A percentile compares a stretch with the other conserved stretches of the same genome.
These are phyloP conservation scores for Pholiota adiposa DNA, from an alignment of 1,284 basidiomycete species.

Conservation along the genomic window DNA sequence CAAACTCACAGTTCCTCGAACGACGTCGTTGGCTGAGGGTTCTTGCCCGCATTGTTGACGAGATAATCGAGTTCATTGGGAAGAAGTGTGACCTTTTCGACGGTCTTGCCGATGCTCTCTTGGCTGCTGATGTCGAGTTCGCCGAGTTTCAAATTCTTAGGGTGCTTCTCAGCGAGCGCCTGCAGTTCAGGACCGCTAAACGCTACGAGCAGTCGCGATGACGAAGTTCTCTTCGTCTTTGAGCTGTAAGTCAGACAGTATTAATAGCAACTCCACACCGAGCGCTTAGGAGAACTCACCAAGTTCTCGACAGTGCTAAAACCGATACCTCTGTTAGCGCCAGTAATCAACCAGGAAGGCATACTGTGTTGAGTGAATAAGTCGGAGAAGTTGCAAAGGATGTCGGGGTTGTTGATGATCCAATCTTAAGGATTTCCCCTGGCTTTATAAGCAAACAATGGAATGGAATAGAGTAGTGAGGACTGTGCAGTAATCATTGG, in stretches of 20 bases:
- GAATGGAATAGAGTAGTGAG: not conserved
- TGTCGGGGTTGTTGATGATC: not conserved
- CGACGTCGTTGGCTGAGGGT: constrained; percentile 18
- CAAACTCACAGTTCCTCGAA: constrained; percentile 26
- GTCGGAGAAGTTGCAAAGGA: not conserved
- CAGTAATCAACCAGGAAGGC: constrained; percentile 29
- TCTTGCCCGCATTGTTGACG: constrained; percentile 26
- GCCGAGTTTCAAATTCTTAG: constrained; percentile 14
- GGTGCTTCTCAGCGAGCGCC: constrained; percentile 12
- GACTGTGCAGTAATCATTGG: not conserved
- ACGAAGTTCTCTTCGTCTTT: constrained; percentile 24
- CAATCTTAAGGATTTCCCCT: not conserved
- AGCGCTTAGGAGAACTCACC: constrained; percentile 9
- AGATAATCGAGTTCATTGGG: constrained; percentile 27
- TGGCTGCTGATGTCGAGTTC: constrained; percentile 20
- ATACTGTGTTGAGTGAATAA: not conserved
- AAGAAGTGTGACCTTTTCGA: constrained; percentile 17
- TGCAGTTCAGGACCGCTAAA: constrained; percentile 13
- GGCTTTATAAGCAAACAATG: not conserved
- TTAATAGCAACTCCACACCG: not conserved
- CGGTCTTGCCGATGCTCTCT: constrained; percentile 21
- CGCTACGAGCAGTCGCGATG: constrained; percentile 24
- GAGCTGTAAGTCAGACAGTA: constrained; percentile 14
- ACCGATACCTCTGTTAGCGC: constrained; percentile 26
- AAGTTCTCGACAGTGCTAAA: constrained; percentile 18